phyloP scores from a whole-genome alignment of 139 green algal genomes.

The Tetraselmis chui region DNA sequence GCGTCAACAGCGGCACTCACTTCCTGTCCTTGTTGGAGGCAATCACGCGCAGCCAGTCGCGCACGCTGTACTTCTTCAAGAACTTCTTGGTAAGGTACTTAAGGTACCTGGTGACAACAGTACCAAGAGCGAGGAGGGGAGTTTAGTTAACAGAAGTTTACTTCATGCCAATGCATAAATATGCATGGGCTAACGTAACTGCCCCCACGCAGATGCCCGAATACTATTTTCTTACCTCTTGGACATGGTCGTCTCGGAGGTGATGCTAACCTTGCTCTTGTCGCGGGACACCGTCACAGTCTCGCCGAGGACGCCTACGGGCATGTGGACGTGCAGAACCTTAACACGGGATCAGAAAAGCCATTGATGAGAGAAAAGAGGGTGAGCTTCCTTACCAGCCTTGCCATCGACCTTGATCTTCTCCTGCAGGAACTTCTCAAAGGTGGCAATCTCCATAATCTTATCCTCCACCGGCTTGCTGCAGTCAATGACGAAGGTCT shows the following conservation, averaged over 20 bases:
- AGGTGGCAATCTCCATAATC: conserved; percentile 91
- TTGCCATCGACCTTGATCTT: conserved; percentile 95
- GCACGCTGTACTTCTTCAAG: conserved; percentile 99
- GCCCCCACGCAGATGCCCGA: no score
- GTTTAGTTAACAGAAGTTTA: no score
- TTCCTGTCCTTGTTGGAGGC: conserved; percentile 95
- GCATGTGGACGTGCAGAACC: no score
- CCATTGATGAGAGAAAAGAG: not conserved
- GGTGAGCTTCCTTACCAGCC: conserved; percentile 37
- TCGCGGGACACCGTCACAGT: conserved; percentile 74
- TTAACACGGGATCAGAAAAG: no score
- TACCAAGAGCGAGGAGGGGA: no score
- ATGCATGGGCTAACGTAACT: no score
- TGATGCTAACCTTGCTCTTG: conserved; percentile 89
- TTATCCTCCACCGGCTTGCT: conserved; percentile 84
- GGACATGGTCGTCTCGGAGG: conserved; percentile 67
- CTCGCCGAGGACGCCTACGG: conserved; percentile 81
- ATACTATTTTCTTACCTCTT: conserved; percentile 79
- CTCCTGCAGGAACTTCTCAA: conserved; percentile 97
- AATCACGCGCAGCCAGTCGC: conserved; percentile 97
- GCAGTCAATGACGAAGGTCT: conserved; percentile 86
- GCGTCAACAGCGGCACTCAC: conserved; percentile 17
- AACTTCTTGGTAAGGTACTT: conserved; percentile 99
- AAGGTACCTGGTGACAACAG: conserved; percentile 70
- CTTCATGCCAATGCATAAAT: no score